Percentiles rank a stretch among this genome's conserved stretches.
Evolutionary conservation across 2,329 filamentous ascomycete genomes (phyloP).

Genomic region (Cryphonectria naterciae): DNA sequence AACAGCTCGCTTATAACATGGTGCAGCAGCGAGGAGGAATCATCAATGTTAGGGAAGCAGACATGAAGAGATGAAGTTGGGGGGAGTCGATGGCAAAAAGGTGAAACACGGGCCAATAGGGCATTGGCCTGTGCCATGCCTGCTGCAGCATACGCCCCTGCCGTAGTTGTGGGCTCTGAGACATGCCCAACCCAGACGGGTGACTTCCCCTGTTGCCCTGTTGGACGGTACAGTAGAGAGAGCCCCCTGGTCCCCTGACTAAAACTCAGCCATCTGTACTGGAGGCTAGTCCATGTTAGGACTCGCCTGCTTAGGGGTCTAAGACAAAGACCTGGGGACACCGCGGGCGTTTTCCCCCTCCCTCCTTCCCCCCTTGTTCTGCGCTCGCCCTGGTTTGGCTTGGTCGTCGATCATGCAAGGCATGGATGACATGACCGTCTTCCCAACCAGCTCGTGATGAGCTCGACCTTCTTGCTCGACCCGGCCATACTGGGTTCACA

Average conservation of each 20-base stretch:
- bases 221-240: neutral
- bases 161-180: neutral
- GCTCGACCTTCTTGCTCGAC: neutral
- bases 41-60: neutral
- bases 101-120: conserved; percentile 26
- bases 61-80: neutral
- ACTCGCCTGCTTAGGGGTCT: neutral
- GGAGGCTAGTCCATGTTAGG: neutral
- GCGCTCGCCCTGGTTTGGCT: conserved; percentile 8
- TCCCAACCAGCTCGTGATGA: neutral
- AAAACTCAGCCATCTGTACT: neutral
- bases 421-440: conserved; percentile 4
- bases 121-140: conserved; percentile 7
- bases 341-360: neutral
- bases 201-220: neutral
- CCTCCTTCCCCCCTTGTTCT: neutral
- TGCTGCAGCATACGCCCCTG: conserved; percentile 5
- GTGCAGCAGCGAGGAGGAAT: neutral
- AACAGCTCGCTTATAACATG: neutral
- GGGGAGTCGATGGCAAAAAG: neutral
- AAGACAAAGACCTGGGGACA: neutral
- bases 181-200: conserved; percentile 4
- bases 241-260: conserved; percentile 6
- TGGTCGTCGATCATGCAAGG: conserved; percentile 16
- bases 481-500: neutral